phyloP scores from a whole-genome alignment of 2,329 filamentous ascomycete genomes.

The Xylaria sp. region DNA sequence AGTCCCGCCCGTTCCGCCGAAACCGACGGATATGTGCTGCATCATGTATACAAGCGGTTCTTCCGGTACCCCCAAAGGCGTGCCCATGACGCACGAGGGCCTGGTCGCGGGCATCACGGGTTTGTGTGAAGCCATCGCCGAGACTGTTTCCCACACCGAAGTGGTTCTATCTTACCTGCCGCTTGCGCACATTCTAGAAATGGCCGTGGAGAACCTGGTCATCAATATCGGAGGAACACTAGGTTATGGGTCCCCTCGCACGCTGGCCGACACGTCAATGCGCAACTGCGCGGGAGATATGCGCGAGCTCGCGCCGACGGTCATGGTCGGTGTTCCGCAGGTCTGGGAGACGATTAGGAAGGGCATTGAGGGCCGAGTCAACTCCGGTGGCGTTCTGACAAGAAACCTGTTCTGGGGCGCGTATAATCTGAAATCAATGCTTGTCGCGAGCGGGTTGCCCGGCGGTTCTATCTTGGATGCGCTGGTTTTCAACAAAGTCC shows the following conservation, averaged over 20 bases:
- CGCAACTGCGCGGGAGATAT: constrained; percentile 94
- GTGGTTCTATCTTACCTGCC: constrained; percentile 88
- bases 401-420: constrained; percentile 79
- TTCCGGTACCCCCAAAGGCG: constrained; percentile 88
- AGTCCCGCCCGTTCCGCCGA: constrained; percentile 72
- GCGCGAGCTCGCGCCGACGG: constrained; percentile 84
- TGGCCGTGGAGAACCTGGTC: constrained; percentile 90
- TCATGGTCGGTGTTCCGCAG: constrained; percentile 92
- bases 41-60: constrained; percentile 89
- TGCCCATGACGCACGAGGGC: constrained; percentile 78
- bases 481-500: constrained; percentile 90
- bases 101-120: constrained; percentile 85
- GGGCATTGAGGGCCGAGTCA: constrained; percentile 82
- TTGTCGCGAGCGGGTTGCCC: constrained; percentile 65
- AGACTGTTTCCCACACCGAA: constrained; percentile 78
- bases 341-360: constrained; percentile 98
- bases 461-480: constrained; percentile 75
- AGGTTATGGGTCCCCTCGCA: constrained; percentile 91
- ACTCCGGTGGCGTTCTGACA: constrained; percentile 70
- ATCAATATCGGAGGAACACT: constrained; percentile 89
- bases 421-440: constrained; percentile 62
- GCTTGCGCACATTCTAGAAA: constrained; percentile 94
- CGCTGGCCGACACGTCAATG: constrained; percentile 83
- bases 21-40: constrained; percentile 80
- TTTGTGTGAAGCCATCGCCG: constrained; percentile 76